These are phyloP conservation scores for Emericellopsis terricola DNA, from an alignment of 495 filamentous ascomycete genomes.

Conservation along the genomic window DNA sequence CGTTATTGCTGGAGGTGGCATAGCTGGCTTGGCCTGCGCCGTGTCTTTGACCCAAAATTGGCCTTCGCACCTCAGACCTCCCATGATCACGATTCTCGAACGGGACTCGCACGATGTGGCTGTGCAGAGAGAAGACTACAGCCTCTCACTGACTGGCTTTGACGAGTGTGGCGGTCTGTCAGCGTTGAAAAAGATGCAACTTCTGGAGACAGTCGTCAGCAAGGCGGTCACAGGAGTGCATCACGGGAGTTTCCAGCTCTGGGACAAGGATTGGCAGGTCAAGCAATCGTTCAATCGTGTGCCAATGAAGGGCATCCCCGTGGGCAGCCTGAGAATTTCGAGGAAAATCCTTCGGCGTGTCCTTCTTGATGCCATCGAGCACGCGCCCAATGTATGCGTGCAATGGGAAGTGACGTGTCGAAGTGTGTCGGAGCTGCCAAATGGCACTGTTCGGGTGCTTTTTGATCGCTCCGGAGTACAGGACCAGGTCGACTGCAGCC, in stretches of 20 bases:
- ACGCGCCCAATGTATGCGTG: constrained; percentile 5
- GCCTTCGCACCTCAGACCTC: constrained; percentile 6
- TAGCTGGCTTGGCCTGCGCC: constrained; percentile 16
- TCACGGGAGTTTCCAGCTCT: constrained; percentile 11
- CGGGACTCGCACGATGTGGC: constrained; percentile 8
- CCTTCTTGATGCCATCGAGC: constrained; percentile 6
- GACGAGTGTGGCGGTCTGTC: constrained; percentile 8
- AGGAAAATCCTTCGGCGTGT: constrained; percentile 9
- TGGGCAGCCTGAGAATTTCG: constrained; percentile 8
- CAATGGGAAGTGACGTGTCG: constrained; percentile 10
- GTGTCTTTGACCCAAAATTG: constrained; percentile 14
- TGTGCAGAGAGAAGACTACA: constrained; percentile 13
- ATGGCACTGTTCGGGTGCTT: constrained; percentile 9
- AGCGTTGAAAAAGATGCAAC: constrained; percentile 8
- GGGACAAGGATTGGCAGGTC: constrained; percentile 8
- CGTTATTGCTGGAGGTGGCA: constrained; percentile 17
- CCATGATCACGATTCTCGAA: constrained; percentile 14
- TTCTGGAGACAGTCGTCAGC: constrained; percentile 7
- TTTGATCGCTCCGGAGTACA: constrained; percentile 2
- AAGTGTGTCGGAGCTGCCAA: constrained; percentile 3
- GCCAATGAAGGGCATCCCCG: constrained; percentile 5
- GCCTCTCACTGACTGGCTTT: constrained; percentile 15
- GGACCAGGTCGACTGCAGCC: constrained; percentile 13
- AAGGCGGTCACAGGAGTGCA: constrained; percentile 5
- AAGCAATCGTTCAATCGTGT: constrained; percentile 8